A percentile compares a stretch with the other conserved stretches of the same genome.
Evolutionary conservation across 768 basidiomycete species (phyloP).

Genomic region (Rhodotorula sphaerocarpa): DNA sequence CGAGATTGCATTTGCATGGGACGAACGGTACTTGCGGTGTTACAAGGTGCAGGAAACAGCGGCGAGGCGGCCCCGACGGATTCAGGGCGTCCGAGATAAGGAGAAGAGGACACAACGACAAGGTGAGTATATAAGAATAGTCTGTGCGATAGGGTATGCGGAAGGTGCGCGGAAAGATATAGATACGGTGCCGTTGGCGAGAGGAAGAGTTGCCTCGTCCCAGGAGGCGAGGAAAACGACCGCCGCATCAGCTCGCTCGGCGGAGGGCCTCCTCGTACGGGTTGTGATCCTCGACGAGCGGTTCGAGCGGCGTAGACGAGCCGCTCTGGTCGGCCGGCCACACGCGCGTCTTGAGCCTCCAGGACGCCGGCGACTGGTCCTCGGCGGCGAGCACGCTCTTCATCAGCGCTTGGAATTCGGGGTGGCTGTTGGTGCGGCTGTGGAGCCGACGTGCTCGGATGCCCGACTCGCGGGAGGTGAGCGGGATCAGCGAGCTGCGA

Average conservation of each 20-base stretch:
- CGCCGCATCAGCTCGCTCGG: too few species aligned
- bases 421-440: slow-evolving; percentile 16
- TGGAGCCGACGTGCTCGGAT: neutral
- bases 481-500: neutral
- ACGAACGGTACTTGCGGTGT: too few species aligned
- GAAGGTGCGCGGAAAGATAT: too few species aligned
- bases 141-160: too few species aligned
- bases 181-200: too few species aligned
- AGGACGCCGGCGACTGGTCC: slow-evolving; percentile 7
- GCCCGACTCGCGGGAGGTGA: neutral
- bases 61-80: too few species aligned
- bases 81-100: too few species aligned
- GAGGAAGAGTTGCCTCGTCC: neutral
- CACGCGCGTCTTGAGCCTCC: slow-evolving; percentile 20
- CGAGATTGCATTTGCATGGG: too few species aligned
- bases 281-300: neutral
- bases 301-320: neutral
- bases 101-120: too few species aligned
- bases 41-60: too few species aligned
- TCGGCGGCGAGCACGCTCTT: neutral
- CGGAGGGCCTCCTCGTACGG: neutral
- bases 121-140: too few species aligned
- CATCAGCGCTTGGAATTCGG: neutral
- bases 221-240: too few species aligned
- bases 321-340: neutral